Percentiles rank a stretch among this genome's conserved stretches.
Evolutionary conservation across 2,329 filamentous ascomycete genomes (phyloP).

Genomic region (Cladosporium sp.): DNA sequence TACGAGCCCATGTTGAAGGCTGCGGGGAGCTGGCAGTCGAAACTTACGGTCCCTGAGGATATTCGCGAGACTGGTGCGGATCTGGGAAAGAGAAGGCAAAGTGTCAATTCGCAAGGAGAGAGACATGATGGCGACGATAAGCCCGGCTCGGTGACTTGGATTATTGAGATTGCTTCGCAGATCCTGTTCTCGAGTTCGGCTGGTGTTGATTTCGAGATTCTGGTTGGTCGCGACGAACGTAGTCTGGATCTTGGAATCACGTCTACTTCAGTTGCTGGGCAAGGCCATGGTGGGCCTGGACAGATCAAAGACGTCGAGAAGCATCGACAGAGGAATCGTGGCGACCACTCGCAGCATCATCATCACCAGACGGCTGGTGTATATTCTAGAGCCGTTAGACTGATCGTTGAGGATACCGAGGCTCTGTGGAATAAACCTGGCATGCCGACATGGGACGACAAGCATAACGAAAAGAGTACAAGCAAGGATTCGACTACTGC

Average conservation of each 20-base stretch:
- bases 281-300: conserved; percentile 53
- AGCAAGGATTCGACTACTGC: conserved; percentile 14
- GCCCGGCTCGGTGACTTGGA: conserved; percentile 65
- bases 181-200: conserved; percentile 89
- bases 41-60: conserved; percentile 71
- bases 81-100: conserved; percentile 25
- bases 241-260: conserved; percentile 64
- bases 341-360: conserved; percentile 18
- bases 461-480: conserved; percentile 15
- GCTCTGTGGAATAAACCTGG: conserved; percentile 88
- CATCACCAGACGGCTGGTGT: conserved; percentile 62
- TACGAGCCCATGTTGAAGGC: conserved; percentile 97
- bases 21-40: conserved; percentile 76
- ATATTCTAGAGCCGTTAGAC: conserved; percentile 70
- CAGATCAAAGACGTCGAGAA: conserved; percentile 56
- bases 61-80: conserved; percentile 59
- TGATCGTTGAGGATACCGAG: conserved; percentile 81
- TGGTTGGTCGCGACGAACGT: conserved; percentile 79
- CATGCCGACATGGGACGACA: conserved; percentile 57
- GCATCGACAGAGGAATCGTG: conserved; percentile 47
- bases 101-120: conserved; percentile 27
- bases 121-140: conserved; percentile 35
- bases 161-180: conserved; percentile 86
- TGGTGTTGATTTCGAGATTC: conserved; percentile 77
- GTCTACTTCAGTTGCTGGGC: conserved; percentile 38